Base-by-base conservation (phyloP, 106 monocot genomes). In the Dioscorea dumetorum region DNA sequence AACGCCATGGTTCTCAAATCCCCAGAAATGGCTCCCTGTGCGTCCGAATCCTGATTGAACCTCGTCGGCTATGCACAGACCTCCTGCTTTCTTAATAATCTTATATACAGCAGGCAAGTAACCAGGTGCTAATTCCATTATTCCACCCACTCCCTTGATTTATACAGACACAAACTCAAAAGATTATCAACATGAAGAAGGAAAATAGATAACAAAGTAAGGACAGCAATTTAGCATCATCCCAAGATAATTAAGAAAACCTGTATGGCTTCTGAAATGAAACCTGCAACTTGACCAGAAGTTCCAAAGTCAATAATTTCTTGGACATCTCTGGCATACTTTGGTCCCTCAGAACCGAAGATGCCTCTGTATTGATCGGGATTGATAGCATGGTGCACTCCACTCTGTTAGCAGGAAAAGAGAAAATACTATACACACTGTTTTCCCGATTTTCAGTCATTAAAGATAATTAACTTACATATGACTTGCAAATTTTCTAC, bases 251-350 rank as follows among this genome's bases (percentile, higher is more conserved):
- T 28, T 28, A 28, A 28, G 28, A 56, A 48, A 59, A 97, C 95
- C 76, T 97, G 97, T 66, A 97, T 92, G 49, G 97, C 79, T 81
- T 97, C 97, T 64, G 88, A 82, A 72, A 97, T 90, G 70, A 97
- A 97, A 24, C 76, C 97, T 18, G 82, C 97, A 58, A 97, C 78
- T 35, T 57, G 65, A 2, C 97, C 97, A 53, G 86, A 88, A 48
- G 97, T 97, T 60, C 97, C 97, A 73, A 82, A 97, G 6, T 97
- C 87, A 23, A 97, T 92, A 58, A 92, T 84, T 79, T 97, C 97
- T 72, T 97, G 86, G 57, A 97, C 89, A 79, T 97, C 97, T 74
- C 49, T 87, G 12, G 97, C 97, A 76, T 97, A 97, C 49, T 89
- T 97, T 52, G 86, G 87, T 33, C 91, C 97, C 62, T 97, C 91